Conservation (phyloP, 176 grass and related monocot genomes). For the Eleusine coracana region DNA sequence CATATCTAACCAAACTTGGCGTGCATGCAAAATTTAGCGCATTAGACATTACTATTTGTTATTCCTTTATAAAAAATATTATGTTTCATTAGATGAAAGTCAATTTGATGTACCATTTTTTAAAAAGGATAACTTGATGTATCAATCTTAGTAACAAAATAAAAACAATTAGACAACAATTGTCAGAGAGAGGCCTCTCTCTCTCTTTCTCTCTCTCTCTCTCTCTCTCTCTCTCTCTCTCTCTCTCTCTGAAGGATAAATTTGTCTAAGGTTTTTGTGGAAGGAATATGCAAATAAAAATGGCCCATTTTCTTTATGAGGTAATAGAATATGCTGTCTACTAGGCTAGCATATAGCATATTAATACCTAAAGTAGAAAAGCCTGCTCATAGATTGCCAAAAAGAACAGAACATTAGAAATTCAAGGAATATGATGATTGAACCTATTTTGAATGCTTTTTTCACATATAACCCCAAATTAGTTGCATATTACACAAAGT, state of each 20-base stretch:
- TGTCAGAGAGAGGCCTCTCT: too few species aligned
- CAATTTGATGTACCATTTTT: too few species aligned
- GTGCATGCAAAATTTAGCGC: too few species aligned
- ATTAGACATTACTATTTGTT: too few species aligned
- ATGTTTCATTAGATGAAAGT: too few species aligned
- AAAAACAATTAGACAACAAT: too few species aligned
- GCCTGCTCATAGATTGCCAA: conserved; percentile 7
- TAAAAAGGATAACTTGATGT: too few species aligned
- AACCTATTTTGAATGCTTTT: not conserved
- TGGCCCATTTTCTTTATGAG: conserved; percentile 25
- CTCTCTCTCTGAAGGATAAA: not conserved
- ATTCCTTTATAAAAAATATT: too few species aligned
- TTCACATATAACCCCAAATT: not conserved
- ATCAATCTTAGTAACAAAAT: too few species aligned
- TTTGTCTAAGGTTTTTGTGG: conserved; percentile 20
- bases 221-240: too few species aligned
- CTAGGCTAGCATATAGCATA: conserved; percentile 29
- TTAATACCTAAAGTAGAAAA: conserved; percentile 44
- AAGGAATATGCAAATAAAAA: conserved; percentile 34
- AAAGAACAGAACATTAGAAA: not conserved
- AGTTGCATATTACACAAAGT: not conserved
- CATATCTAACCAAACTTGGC: too few species aligned
- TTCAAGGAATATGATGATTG: conserved; percentile 23
- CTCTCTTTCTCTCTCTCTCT: too few species aligned
- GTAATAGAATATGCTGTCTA: conserved; percentile 47